These are phyloP conservation scores for Paramecium tetraurelia DNA, from an alignment of 73 alveolate species.

Conservation along the genomic window DNA sequence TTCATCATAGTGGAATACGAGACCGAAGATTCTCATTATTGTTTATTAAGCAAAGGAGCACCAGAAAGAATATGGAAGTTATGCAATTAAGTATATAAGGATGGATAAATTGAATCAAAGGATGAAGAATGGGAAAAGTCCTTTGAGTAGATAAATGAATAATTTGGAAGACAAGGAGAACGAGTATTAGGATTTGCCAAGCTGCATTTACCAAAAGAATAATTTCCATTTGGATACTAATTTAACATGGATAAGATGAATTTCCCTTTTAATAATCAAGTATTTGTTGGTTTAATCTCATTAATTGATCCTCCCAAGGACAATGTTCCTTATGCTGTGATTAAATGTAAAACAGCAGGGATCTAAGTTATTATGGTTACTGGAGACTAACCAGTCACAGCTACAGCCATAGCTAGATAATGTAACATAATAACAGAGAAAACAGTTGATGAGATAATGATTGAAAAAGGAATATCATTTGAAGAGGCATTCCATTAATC, in stretches of 20 bases:
- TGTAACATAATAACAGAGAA: slow-evolving; percentile 65
- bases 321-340: slow-evolving; percentile 80
- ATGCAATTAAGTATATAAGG: background rate
- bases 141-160: slow-evolving; percentile 57
- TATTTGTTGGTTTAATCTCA: slow-evolving; percentile 83
- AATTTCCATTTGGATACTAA: slow-evolving; percentile 1
- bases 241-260: slow-evolving; percentile 56
- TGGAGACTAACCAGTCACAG: slow-evolving; percentile 96
- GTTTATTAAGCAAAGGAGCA: slow-evolving; percentile 68
- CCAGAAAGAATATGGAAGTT: slow-evolving; percentile 63
- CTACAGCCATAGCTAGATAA: slow-evolving; percentile 92
- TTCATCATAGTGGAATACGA: slow-evolving; percentile 60
- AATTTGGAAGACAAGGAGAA: slow-evolving; percentile 69
- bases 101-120: background rate
- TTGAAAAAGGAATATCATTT: slow-evolving; percentile 51
- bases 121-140: slow-evolving; percentile 54
- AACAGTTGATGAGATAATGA: slow-evolving; percentile 64
- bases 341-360: slow-evolving; percentile 86
- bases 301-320: slow-evolving; percentile 87
- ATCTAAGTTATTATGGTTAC: slow-evolving; percentile 93
- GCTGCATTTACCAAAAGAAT: slow-evolving; percentile 46
- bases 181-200: slow-evolving; percentile 82
- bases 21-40: slow-evolving; percentile 46
- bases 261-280: slow-evolving; percentile 73
- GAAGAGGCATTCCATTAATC: slow-evolving; percentile 71